A percentile compares a stretch with the other conserved stretches of the same genome.
These are phyloP conservation scores for Penicillium janthinellum DNA, from an alignment of 2,329 filamentous ascomycete genomes.

Conservation along the genomic window DNA sequence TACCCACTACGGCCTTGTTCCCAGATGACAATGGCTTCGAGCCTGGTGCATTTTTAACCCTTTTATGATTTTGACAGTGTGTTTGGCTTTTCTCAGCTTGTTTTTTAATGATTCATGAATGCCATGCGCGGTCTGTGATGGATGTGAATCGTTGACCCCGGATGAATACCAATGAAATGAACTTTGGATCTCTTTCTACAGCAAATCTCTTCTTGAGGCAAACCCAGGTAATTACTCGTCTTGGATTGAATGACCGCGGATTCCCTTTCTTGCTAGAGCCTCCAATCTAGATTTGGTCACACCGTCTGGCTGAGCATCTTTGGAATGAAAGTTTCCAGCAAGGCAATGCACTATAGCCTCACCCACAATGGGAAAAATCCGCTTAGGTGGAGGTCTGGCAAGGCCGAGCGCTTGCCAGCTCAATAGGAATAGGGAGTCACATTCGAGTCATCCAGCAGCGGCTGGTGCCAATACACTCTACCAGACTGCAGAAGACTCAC, in stretches of 20 bases:
- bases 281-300: too few relatives aligned
- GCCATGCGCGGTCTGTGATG: slow-evolving; percentile 6
- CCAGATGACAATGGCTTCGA: slow-evolving; percentile 1
- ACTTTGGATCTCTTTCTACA: background rate
- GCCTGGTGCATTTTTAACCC: background rate
- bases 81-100: background rate
- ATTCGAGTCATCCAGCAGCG: background rate
- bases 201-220: background rate
- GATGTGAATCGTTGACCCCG: background rate
- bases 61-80: background rate
- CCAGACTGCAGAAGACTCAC: background rate
- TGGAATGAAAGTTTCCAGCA: background rate
- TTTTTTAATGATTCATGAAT: slow-evolving; percentile 24
- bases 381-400: background rate
- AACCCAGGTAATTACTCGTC: background rate
- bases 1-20: slow-evolving; percentile 15
- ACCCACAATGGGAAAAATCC: background rate
- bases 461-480: background rate
- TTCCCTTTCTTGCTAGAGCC: too few relatives aligned
- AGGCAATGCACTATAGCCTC: background rate
- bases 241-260: background rate
- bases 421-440: background rate
- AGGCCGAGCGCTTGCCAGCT: background rate
- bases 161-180: background rate
- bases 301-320: too few relatives aligned